Evolutionary conservation across 495 filamentous ascomycete species (phyloP), one percentile per base, ranked within the genome.

Genomic region (Xylaria flabelliformis): DNA sequence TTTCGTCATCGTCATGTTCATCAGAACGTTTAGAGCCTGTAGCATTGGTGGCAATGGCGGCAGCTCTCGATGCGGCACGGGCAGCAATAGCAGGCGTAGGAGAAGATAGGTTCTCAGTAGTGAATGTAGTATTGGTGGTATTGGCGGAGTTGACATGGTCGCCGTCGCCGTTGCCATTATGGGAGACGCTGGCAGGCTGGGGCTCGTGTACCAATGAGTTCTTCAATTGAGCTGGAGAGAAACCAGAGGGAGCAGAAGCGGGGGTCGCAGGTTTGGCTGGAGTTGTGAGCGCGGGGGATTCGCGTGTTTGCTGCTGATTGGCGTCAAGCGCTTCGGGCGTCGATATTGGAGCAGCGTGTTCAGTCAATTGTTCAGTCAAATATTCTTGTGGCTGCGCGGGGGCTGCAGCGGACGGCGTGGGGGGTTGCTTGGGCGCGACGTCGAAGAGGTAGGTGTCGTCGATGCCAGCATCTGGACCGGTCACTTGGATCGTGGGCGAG

Each of bases 401-500:
- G 19, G 29, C 48, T 29, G n/a, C 19, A 53, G 10, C 12, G 42
- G n/a, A 50, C 32, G 19, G 6, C 32, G 58, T 39, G 65, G 65
- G 46, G 10, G 65, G 34, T 42, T 56, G 36, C 21, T 12, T 67
- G 59, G 59, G 29, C 7, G 26, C 53, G 17, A 78, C 83, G 74
- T 90, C 89, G 78, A 90, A 91, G 73, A 91, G 77, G 79, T 84
- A 91, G 62, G 89, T 92, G 77, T 93, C 91, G 78, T 92, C 90
- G 63, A 85, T 72, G 51, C 82, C 81, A 5, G 75, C 76, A 34
- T 84, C 83, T 64, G 75, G 77, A 42, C 75, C 81, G 55, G 75
- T 78, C 26, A 81, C 75, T 15, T 79, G 79, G 46, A 83, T 81
- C 2, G 63, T 72, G 36, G 84, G 87, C 55, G 88, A 88, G 59